These are phyloP conservation scores for Penstemon eatonii DNA, from an alignment of 257 asterid species.

Conservation along the genomic window DNA sequence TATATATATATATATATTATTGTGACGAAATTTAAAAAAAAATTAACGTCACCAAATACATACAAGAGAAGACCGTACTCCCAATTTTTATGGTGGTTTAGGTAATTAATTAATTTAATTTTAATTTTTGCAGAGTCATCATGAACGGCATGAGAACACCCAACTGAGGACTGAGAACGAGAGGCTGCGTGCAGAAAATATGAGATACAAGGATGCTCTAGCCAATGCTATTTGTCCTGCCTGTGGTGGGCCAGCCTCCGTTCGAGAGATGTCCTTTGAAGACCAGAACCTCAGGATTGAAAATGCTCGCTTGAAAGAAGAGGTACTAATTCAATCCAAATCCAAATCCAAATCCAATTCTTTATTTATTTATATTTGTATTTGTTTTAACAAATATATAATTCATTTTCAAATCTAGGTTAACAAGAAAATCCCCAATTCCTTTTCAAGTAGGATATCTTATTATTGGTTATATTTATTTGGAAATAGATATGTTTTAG, in stretches of 20 bases:
- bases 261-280: constrained; percentile 72
- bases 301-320: constrained; percentile 71
- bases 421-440: background rate
- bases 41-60: too few species aligned
- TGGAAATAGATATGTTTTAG: too few species aligned
- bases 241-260: constrained; percentile 75
- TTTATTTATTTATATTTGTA: too few species aligned
- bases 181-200: constrained; percentile 67
- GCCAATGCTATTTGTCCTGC: constrained; percentile 60
- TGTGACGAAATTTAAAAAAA: too few species aligned
- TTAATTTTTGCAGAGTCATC: constrained; percentile 29
- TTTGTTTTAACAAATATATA: too few species aligned
- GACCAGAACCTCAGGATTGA: constrained; percentile 77
- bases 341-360: background rate
- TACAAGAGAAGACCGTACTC: too few species aligned
- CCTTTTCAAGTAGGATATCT: background rate
- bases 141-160: constrained; percentile 62
- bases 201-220: constrained; percentile 66
- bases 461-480: too few species aligned
- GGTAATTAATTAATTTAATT: too few species aligned
- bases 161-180: constrained; percentile 65
- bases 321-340: constrained; percentile 36
- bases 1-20: too few species aligned
- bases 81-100: too few species aligned
- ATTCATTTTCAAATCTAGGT: background rate